A percentile compares a stretch with the other conserved stretches of the same genome.
Evolutionary conservation across 192 early-diverging fungal genomes (phyloP).

Genomic region (Coemansia sp.): DNA sequence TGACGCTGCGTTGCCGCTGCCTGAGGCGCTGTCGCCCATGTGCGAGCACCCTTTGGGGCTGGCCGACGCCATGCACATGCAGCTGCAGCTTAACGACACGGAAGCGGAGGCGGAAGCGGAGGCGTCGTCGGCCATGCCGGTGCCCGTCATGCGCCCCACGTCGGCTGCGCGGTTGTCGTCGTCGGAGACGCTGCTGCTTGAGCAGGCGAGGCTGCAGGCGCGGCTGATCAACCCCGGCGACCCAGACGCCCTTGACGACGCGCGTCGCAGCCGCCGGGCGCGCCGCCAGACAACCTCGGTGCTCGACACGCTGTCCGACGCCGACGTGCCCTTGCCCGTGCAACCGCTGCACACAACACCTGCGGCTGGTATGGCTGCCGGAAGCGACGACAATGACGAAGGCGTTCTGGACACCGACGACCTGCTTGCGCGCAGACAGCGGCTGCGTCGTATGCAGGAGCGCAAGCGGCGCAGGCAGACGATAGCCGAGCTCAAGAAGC

Average conservation of each 20-base stretch:
- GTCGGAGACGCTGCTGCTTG: constrained; percentile 31
- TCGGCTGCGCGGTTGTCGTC: not conserved
- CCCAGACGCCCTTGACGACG: not conserved
- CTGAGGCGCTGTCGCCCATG: constrained; percentile 1
- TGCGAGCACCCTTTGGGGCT: constrained; percentile 27
- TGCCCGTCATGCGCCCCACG: not conserved
- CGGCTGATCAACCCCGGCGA: constrained; percentile 9
- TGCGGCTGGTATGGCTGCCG: not conserved
- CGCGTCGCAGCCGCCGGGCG: not conserved
- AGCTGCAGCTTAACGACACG: not conserved
- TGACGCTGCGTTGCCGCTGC: constrained; percentile 9
- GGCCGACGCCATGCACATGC: constrained; percentile 26
- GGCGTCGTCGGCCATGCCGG: too few relatives aligned
- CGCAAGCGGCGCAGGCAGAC: constrained; percentile 45
- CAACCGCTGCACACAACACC: not conserved
- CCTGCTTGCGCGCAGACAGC: constrained; percentile 28
- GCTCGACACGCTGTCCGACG: not conserved
- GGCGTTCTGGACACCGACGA: constrained; percentile 8
- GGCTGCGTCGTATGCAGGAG: constrained; percentile 43
- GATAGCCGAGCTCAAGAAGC: constrained; percentile 31
- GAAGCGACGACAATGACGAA: constrained; percentile 4
- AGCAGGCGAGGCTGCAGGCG: constrained; percentile 42
- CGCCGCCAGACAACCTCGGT: not conserved
- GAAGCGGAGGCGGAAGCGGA: not conserved
- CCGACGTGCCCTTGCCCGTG: too few relatives aligned